A percentile compares a stretch with the other conserved stretches of the same genome.
These are phyloP conservation scores for Keithomyces neogunnii DNA, from an alignment of 2,329 filamentous ascomycete genomes.

Conservation along the genomic window DNA sequence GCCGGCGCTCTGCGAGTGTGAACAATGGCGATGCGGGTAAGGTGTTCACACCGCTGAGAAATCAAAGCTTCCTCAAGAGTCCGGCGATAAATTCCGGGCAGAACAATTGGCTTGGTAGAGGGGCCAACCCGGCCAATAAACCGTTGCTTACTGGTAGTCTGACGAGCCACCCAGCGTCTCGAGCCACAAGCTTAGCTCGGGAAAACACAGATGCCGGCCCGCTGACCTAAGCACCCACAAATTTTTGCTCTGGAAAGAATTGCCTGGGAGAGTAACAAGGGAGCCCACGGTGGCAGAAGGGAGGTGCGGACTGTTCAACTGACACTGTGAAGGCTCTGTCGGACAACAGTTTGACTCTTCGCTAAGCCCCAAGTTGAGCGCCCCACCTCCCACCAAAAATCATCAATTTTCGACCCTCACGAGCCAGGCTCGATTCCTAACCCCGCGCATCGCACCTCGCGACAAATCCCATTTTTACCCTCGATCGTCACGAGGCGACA, in stretches of 20 bases:
- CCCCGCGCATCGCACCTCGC: constrained; percentile 25
- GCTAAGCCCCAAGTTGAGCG: constrained; percentile 29
- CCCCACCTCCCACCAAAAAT: constrained; percentile 36
- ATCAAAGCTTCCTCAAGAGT: constrained; percentile 1
- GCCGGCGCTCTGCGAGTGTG: neutral
- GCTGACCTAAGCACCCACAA: constrained; percentile 10
- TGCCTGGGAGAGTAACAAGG: constrained; percentile 5
- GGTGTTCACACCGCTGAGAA: constrained; percentile 8
- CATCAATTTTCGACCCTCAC: constrained; percentile 29
- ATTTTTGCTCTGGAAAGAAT: neutral
- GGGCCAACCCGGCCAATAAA: neutral
- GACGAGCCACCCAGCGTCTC: neutral
- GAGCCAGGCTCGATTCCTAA: constrained; percentile 20
- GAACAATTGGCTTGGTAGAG: neutral
- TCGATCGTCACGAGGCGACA: constrained; percentile 12
- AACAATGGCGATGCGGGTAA: constrained; percentile 1
- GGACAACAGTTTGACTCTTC: constrained; percentile 10
- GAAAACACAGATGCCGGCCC: constrained; percentile 1
- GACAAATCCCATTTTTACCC: constrained; percentile 10
- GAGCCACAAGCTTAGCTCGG: neutral
- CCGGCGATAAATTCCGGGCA: neutral
- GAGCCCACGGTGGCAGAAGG: neutral
- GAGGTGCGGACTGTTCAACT: neutral
- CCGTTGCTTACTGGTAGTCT: neutral
- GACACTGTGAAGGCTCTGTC: neutral